Evolutionary conservation across 371 early-diverging fungal genomes (phyloP), one percentile per base, ranked within the genome.

Genomic region (Mortierella sp.): DNA sequence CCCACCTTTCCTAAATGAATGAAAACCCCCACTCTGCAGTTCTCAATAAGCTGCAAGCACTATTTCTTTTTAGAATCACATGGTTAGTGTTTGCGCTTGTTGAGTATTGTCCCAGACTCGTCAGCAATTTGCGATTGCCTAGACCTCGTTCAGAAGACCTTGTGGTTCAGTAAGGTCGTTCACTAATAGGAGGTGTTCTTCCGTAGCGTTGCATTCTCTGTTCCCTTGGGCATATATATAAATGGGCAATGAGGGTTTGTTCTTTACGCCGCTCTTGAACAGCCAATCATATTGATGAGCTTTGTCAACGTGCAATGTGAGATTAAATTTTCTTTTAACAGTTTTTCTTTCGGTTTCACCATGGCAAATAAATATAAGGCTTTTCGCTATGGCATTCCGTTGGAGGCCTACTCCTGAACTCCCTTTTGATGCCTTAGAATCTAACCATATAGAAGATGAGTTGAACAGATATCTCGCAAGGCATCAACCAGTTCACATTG

Each of bases 211-310:
- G 19, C n/a, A 7, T 8, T 19, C 21, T 21, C 19, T 52, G 10
- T 21, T 52, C 43, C 15, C 15, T 43, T 43, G 43, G 28, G 28
- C 28, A 28, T 28, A 28, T 28, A 28, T 28, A 28, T 1, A 28
- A 43, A 43, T 10, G 15, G 43, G 9, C 6, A 43, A 43, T 43
- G 2, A 11, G 15, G 43, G 43, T 11, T 28, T 28, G 28, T 28
- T 28, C 28, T 50, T 63, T 63, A 50, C 36, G 47, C 15, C 64
- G 16, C 33, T 1, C 11, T 33, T 50, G n/a, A 13, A 19, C 9
- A 48, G 48, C 70, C 70, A 70, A 70, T 70, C 50, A 65, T 24
- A 45, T 43, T n/a, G 28, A 33, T 48, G 32, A 8, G 41, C 58
- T 24, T 60, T 40, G 19, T 28, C 65, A 59, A 65, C 72, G 66